Evolutionary conservation across 2,329 filamentous ascomycete species (phyloP).

Genomic region (Botrytis pseudocinerea): DNA sequence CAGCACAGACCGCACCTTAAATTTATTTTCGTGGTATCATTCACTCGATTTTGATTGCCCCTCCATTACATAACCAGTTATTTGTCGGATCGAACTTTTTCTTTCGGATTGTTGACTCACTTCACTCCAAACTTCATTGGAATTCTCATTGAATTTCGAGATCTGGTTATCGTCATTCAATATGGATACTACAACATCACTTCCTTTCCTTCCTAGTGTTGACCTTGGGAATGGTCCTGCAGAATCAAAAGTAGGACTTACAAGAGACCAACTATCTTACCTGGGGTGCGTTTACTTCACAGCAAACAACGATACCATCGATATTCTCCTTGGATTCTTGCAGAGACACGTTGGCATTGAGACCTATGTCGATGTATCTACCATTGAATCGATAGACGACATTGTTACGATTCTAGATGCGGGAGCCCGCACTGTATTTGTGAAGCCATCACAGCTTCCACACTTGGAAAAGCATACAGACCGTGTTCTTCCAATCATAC

Average conservation of each 20-base stretch:
- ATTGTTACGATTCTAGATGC: conserved; percentile 79
- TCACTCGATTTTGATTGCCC: conserved; percentile 26
- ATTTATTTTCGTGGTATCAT: conserved; percentile 9
- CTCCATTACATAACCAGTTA: conserved; percentile 31
- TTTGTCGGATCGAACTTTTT: conserved; percentile 22
- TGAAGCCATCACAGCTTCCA: conserved; percentile 67
- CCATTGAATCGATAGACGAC: conserved; percentile 67
- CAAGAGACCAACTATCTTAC: conserved; percentile 56
- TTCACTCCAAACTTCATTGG: conserved; percentile 13
- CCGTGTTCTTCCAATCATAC: conserved; percentile 53
- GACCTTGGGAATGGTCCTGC: conserved; percentile 51
- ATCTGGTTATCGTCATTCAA: conserved; percentile 25
- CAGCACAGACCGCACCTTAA: conserved; percentile 31
- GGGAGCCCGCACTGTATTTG: conserved; percentile 83
- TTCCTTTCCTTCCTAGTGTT: conserved; percentile 63
- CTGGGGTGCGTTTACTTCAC: conserved; percentile 61
- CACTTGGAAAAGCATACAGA: conserved; percentile 57
- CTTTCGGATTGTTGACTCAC: conserved; percentile 16
- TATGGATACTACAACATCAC: conserved; percentile 65
- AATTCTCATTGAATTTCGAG: conserved; percentile 9
- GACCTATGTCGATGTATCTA: conserved; percentile 76
- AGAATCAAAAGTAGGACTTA: conserved; percentile 56
- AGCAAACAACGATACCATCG: conserved; percentile 43
- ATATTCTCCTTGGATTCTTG: conserved; percentile 46
- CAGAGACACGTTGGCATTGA: conserved; percentile 53